phyloP scores from a whole-genome alignment of 495 filamentous ascomycete genomes.

The Lasiosphaeria miniovina region DNA sequence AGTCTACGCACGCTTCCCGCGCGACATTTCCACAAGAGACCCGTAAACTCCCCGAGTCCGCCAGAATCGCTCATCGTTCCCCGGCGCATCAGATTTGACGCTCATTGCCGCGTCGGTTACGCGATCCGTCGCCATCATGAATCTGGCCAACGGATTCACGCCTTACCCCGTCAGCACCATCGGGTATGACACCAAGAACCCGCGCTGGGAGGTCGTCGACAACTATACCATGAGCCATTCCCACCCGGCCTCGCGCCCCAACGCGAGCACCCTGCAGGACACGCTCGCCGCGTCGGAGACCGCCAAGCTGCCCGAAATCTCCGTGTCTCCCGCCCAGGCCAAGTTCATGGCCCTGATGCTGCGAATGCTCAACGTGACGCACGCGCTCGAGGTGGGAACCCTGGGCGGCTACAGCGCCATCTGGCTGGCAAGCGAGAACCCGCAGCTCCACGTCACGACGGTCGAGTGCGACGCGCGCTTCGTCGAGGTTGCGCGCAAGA shows the following conservation, averaged over 20 bases:
- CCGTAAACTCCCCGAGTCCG: too few relatives aligned
- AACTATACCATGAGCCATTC: conserved; percentile 19
- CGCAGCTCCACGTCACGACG: conserved; percentile 41
- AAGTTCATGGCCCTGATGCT: conserved; percentile 44
- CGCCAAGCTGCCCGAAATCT: conserved; percentile 35
- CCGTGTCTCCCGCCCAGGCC: conserved; percentile 37
- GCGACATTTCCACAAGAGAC: too few relatives aligned
- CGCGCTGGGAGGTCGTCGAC: conserved; percentile 23
- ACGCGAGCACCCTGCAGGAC: conserved; percentile 16
- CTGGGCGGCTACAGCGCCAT: conserved; percentile 52
- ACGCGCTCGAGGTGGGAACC: conserved; percentile 52
- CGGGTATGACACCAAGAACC: not conserved
- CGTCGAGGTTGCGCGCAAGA: conserved; percentile 42
- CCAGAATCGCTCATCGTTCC: too few relatives aligned
- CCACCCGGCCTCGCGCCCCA: conserved; percentile 20
- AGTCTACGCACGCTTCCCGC: too few relatives aligned
- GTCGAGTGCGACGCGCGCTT: conserved; percentile 43
- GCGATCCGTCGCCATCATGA: not conserved
- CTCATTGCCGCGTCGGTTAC: not conserved
- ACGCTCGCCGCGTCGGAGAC: conserved; percentile 21
- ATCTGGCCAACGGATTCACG: not conserved
- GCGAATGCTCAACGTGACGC: conserved; percentile 34
- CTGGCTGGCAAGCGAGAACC: conserved; percentile 42
- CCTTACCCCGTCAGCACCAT: not conserved
- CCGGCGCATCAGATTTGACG: too few relatives aligned